Evolutionary conservation across 1,284 basidiomycete species (phyloP).

Genomic region (Tilletiaria anomala): DNA sequence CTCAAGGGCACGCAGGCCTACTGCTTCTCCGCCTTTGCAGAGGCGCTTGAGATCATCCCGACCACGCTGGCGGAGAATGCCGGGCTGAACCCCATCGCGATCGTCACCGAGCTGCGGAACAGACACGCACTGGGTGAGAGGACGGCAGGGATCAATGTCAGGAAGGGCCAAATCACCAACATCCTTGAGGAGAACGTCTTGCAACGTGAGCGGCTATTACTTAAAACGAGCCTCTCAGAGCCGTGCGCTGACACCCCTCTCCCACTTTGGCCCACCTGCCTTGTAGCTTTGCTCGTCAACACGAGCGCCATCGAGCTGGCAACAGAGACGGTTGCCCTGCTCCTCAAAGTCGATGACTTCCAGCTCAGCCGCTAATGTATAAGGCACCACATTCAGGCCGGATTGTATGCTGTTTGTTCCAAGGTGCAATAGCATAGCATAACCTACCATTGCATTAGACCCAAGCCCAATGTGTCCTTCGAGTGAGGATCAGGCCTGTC

Average conservation of each 20-base stretch:
- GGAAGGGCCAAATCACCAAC: constrained; percentile 82
- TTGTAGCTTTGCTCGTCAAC: constrained; percentile 83
- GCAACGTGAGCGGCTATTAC: too few relatives aligned
- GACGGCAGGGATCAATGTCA: constrained; percentile 91
- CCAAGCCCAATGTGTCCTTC: too few relatives aligned
- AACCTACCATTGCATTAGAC: background rate
- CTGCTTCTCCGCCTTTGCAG: constrained; percentile 96
- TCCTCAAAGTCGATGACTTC: constrained; percentile 95
- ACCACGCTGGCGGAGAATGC: constrained; percentile 97
- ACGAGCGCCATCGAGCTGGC: constrained; percentile 89
- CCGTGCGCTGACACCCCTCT: too few relatives aligned
- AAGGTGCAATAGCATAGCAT: background rate
- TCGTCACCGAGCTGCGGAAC: constrained; percentile 94
- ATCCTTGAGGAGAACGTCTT: constrained; percentile 94
- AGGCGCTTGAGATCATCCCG: constrained; percentile 93
- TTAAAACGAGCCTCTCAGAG: too few relatives aligned
- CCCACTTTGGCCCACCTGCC: too few relatives aligned
- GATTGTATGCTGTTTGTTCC: background rate
- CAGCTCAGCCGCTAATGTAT: constrained; percentile 31
- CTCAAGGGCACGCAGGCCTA: constrained; percentile 98
- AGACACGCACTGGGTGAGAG: constrained; percentile 86
- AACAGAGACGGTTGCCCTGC: constrained; percentile 90
- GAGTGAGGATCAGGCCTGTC: too few relatives aligned
- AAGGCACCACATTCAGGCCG: too few relatives aligned
- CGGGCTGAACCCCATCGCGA: constrained; percentile 91